phyloP scores from a whole-genome alignment of 305 asterid genomes.

The Rubia balearica region DNA sequence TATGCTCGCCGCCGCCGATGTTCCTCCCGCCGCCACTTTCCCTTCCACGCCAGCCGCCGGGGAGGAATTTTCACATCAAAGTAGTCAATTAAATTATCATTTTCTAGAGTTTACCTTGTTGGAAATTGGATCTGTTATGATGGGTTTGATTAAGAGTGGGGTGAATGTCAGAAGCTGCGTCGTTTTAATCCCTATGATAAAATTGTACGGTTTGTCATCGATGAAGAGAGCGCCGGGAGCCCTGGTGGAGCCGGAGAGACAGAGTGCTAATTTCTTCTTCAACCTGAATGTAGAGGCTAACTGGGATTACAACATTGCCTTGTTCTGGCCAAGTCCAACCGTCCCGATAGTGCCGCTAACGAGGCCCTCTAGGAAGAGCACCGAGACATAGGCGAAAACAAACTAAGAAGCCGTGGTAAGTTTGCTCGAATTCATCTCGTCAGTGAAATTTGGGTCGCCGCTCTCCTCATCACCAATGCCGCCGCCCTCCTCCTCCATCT shows the following conservation, averaged over 20 bases:
- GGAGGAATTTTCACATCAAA: too few relatives aligned
- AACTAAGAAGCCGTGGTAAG: constrained; percentile 24
- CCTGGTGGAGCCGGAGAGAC: constrained; percentile 22
- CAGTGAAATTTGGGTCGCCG: constrained; percentile 23
- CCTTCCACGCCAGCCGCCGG: too few relatives aligned
- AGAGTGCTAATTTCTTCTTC: constrained; percentile 22
- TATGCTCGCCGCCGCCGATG: too few relatives aligned
- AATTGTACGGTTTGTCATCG: constrained; percentile 22
- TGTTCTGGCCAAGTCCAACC: constrained; percentile 48
- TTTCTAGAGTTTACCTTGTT: too few relatives aligned
- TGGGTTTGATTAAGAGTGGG: constrained; percentile 49
- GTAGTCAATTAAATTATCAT: too few relatives aligned
- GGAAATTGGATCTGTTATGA: constrained; percentile 33
- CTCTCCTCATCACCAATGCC: too few relatives aligned
- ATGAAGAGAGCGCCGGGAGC: constrained; percentile 19
- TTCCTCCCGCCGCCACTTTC: too few relatives aligned
- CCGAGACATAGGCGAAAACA: constrained; percentile 40
- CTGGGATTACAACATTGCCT: constrained; percentile 36
- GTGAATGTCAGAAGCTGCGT: constrained; percentile 33
- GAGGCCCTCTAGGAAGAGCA: constrained; percentile 35
- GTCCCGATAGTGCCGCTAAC: constrained; percentile 25
- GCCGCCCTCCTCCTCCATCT: too few relatives aligned
- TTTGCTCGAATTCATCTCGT: constrained; percentile 39
- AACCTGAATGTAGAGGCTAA: constrained; percentile 42
- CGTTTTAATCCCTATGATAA: constrained; percentile 36